Conservation (phyloP, 495 filamentous ascomycete species). For the Aspergillus olivimuriae region DNA sequence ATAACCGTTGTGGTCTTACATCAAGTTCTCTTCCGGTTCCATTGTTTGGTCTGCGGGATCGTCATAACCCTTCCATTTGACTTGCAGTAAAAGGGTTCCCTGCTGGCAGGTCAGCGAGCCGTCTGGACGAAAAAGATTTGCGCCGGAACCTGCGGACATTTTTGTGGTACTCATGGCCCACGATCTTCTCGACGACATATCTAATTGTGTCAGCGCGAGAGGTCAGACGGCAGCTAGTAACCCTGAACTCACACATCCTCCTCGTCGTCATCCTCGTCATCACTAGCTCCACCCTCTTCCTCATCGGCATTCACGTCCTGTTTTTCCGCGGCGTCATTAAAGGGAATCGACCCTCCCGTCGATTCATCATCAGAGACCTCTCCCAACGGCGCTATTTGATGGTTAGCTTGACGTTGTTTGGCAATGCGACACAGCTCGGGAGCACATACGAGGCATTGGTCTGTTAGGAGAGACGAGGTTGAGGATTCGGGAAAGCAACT, state of each 20-base stretch:
- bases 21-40: slow-evolving; percentile 54
- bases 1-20: slow-evolving; percentile 23
- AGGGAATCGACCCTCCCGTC: slow-evolving; percentile 34
- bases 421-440: slow-evolving; percentile 12
- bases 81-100: slow-evolving; percentile 40
- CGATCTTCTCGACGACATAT: slow-evolving; percentile 56
- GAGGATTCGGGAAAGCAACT: slow-evolving; percentile 29
- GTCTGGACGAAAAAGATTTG: too few species aligned
- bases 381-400: slow-evolving; percentile 29
- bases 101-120: slow-evolving; percentile 20
- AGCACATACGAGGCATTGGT: slow-evolving; percentile 36
- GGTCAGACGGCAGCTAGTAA: neutral
- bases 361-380: slow-evolving; percentile 43
- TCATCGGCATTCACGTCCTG: slow-evolving; percentile 25
- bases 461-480: slow-evolving; percentile 18
- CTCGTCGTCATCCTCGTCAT: slow-evolving; percentile 36
- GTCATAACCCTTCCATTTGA: slow-evolving; percentile 62
- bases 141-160: slow-evolving; percentile 32
- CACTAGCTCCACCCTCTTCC: slow-evolving; percentile 26
- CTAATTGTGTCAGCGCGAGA: slow-evolving; percentile 35
- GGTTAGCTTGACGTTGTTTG: slow-evolving; percentile 10
- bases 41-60: slow-evolving; percentile 49
- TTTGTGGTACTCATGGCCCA: slow-evolving; percentile 38
- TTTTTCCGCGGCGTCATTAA: slow-evolving; percentile 24
- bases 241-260: slow-evolving; percentile 32